Evolutionary conservation across 2,329 filamentous ascomycete species (phyloP).

Genomic region (Exophiala mesophila): DNA sequence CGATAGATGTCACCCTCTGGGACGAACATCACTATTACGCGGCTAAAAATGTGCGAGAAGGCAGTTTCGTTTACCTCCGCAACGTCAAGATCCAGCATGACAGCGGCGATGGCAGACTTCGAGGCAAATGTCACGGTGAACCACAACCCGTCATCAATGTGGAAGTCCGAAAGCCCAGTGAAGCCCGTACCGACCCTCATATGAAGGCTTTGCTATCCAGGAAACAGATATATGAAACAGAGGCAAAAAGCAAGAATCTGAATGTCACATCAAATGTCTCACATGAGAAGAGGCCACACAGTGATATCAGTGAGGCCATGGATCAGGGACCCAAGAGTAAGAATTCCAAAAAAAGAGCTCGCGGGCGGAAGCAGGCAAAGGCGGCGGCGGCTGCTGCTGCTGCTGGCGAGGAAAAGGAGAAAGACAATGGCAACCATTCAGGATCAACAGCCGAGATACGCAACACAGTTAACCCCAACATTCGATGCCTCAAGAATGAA

Average conservation of each 20-base stretch:
- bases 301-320: conserved; percentile 29
- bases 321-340: conserved; percentile 26
- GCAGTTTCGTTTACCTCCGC: conserved; percentile 57
- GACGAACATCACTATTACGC: conserved; percentile 61
- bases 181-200: conserved; percentile 40
- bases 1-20: conserved; percentile 67
- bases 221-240: conserved; percentile 56
- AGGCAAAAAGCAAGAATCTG: conserved; percentile 28
- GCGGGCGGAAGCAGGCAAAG: conserved; percentile 28
- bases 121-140: conserved; percentile 68
- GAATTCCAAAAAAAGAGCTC: conserved; percentile 13
- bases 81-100: conserved; percentile 68
- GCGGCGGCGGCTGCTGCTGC: conserved; percentile 24
- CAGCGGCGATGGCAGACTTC: conserved; percentile 52
- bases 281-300: conserved; percentile 12
- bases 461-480: conserved; percentile 31
- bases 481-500: conserved; percentile 44
- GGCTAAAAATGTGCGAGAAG: conserved; percentile 51
- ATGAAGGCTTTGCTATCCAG: conserved; percentile 58
- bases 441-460: background rate
- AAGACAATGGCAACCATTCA: no score
- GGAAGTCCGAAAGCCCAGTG: conserved; percentile 42
- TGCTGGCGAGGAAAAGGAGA: background rate
- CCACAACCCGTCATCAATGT: conserved; percentile 54
- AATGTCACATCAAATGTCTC: conserved; percentile 23